Base-by-base conservation (phyloP, 2,329 filamentous ascomycete genomes). In the Stenocarpella maydis region DNA sequence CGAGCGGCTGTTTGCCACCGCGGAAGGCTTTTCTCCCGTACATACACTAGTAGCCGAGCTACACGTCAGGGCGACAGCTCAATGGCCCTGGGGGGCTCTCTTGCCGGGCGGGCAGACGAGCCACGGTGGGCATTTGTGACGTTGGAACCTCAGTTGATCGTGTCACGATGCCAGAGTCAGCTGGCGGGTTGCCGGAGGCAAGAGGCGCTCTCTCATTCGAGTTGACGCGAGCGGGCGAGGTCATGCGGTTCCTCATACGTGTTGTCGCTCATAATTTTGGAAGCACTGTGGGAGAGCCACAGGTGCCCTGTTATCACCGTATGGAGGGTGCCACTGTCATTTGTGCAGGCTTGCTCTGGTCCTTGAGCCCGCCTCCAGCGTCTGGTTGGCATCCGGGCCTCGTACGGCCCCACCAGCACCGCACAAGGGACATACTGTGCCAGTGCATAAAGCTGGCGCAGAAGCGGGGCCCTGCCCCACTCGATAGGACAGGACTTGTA, bases 201-300 rank as follows among this genome's bases (percentile, higher is more conserved):
- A 49, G 53, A 69, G 63, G 67, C 52, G 31, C 45, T 55, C 53
- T 69, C 49, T 68, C 61, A 60, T 34, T 55, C 26, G 60, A 31
- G 49, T 41, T 71, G 61, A 69, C 65, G 67, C 69, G 69, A 71
- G 63, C 58, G 43, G 58, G 58, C 58, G 28, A 41, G 49, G 68
- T 69, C 41, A 55, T 67, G 52, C 47, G 64, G 65, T 67, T 53
- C 52, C 65, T 67, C 65, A 63, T 71, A 67, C 71, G 39, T 65
- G 49, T 54, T 68, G 66, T 71, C 69, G 69, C 67, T 73, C 72
- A 71, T 65, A 73, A 73, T 73, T 64, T 73, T 69, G 68, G 50
- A 60, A 63, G 63, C 68, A 67, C 47, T 52, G 47, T 41, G 65
- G 60, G 47, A 53, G 45, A 39, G 47, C 26, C 61, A 63, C 34